Evolutionary conservation across 2,329 filamentous ascomycete genomes (phyloP).

Genomic region (Colletotrichum acutatum): DNA sequence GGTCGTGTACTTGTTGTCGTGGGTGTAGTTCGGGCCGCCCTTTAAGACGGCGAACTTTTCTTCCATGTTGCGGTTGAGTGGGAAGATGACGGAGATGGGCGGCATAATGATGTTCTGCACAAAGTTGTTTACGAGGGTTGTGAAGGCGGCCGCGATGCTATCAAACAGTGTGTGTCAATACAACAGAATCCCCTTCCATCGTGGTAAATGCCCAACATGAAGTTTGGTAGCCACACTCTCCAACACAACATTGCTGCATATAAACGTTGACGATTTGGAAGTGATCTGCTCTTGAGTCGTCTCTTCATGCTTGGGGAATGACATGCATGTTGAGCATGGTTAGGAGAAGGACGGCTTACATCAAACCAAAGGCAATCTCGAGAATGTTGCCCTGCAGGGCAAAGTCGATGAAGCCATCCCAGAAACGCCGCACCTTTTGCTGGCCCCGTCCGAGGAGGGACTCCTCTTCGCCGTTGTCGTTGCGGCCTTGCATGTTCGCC

Average conservation of each 20-base stretch:
- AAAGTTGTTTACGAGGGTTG: slow-evolving; percentile 76
- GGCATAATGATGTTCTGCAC: slow-evolving; percentile 78
- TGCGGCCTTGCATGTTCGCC: slow-evolving; percentile 43
- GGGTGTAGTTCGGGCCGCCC: slow-evolving; percentile 63
- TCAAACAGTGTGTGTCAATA: not conserved
- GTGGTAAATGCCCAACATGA: not conserved
- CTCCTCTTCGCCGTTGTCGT: slow-evolving; percentile 47
- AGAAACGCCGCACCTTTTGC: slow-evolving; percentile 60
- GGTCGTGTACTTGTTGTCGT: slow-evolving; percentile 73
- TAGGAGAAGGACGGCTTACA: slow-evolving; percentile 58
- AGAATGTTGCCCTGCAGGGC: slow-evolving; percentile 80
- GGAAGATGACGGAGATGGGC: slow-evolving; percentile 74
- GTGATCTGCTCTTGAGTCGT: not conserved
- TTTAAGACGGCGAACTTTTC: slow-evolving; percentile 78
- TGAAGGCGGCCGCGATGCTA: slow-evolving; percentile 77
- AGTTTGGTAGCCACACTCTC: not conserved
- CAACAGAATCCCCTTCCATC: not conserved
- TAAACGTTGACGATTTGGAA: not conserved
- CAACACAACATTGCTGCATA: not conserved
- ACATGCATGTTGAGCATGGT: no score
- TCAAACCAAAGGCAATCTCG: slow-evolving; percentile 80
- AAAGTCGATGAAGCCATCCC: slow-evolving; percentile 77
- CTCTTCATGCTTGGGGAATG: not conserved
- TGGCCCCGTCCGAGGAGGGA: slow-evolving; percentile 60
- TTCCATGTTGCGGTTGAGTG: slow-evolving; percentile 76